phyloP scores from a whole-genome alignment of 345 rosid genomes.

The Salix brachista region DNA sequence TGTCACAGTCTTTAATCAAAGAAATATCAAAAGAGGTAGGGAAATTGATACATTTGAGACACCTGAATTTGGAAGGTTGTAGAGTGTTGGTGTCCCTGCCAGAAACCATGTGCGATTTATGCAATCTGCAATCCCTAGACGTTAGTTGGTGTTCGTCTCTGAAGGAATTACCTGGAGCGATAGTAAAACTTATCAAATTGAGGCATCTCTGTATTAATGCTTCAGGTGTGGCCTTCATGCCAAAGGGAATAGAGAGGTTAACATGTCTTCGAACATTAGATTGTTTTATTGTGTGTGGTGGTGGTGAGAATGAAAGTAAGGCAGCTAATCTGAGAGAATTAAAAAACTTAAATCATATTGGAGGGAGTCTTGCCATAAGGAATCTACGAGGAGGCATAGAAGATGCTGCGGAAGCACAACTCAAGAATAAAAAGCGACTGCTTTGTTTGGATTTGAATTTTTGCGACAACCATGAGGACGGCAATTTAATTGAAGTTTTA shows the following conservation, averaged over 20 bases:
- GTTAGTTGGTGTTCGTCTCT: accelerated
- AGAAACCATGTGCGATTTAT: constrained; percentile 5
- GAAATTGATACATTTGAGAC: constrained; percentile 3
- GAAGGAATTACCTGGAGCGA: background rate
- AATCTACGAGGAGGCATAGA: background rate
- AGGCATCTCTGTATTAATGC: background rate
- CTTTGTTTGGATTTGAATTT: background rate
- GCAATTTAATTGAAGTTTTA: background rate
- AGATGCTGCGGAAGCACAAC: background rate
- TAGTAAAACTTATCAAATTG: background rate
- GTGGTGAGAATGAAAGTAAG: background rate
- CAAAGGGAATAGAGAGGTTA: constrained; percentile 15
- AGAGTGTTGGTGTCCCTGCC: background rate
- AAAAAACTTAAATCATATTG: background rate
- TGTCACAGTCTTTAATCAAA: background rate
- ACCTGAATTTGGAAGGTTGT: background rate
- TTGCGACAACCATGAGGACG: too few species aligned
- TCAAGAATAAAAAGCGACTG: background rate
- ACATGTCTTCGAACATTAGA: background rate
- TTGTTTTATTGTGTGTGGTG: background rate
- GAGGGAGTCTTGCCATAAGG: background rate
- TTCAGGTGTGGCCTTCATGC: background rate
- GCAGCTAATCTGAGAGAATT: constrained; percentile 3
- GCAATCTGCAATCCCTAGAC: constrained; percentile 2
- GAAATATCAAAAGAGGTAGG: background rate